Percentiles rank a stretch among this genome's conserved stretches.
These are phyloP conservation scores for Orbilia oligospora DNA, from an alignment of 2,329 filamentous ascomycete genomes.

Conservation along the genomic window DNA sequence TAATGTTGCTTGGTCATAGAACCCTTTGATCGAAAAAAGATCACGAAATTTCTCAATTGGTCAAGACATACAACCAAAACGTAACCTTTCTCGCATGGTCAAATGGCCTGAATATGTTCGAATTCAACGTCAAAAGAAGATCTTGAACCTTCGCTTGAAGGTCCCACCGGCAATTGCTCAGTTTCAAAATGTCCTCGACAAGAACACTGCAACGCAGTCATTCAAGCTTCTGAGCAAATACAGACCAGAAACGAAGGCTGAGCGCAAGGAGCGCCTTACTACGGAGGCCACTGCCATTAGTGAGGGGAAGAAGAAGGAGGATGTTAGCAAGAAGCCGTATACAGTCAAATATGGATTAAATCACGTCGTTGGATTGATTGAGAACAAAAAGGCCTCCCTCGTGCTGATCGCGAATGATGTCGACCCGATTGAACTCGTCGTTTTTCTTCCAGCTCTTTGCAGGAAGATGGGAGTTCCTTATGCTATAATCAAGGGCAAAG, in stretches of 20 bases:
- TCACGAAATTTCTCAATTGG: slow-evolving; percentile 98
- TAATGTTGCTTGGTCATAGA: slow-evolving; percentile 72
- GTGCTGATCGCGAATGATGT: slow-evolving; percentile 99
- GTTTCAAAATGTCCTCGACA: slow-evolving; percentile 97
- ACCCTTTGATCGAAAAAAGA: slow-evolving; percentile 99
- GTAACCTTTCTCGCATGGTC: slow-evolving; percentile 97
- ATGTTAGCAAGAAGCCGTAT: slow-evolving; percentile 99
- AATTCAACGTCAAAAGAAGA: slow-evolving; percentile 86
- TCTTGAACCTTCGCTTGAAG: slow-evolving; percentile 95
- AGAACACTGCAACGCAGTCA: slow-evolving; percentile 94
- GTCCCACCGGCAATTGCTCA: slow-evolving; percentile 96
- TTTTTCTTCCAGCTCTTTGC: slow-evolving; percentile 99
- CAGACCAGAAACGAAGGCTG: slow-evolving; percentile 97
- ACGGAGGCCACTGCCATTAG: slow-evolving; percentile 98
- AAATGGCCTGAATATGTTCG: slow-evolving; percentile 99
- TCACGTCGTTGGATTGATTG: slow-evolving; percentile 96
- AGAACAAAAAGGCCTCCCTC: slow-evolving; percentile 99
- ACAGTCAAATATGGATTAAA: slow-evolving; percentile 99
- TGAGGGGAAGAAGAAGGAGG: slow-evolving; percentile 99
- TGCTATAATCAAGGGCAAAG: slow-evolving; percentile 99
- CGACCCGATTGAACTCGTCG: slow-evolving; percentile 98
- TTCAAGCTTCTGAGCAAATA: slow-evolving; percentile 99
- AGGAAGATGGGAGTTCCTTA: slow-evolving; percentile 99
- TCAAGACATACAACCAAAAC: slow-evolving; percentile 96
- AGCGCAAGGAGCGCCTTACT: slow-evolving; percentile 99